A percentile compares a stretch with the other conserved stretches of the same genome.
Conservation (phyloP, 2,329 filamentous ascomycete species). For the Diaporthe nobilis region DNA sequence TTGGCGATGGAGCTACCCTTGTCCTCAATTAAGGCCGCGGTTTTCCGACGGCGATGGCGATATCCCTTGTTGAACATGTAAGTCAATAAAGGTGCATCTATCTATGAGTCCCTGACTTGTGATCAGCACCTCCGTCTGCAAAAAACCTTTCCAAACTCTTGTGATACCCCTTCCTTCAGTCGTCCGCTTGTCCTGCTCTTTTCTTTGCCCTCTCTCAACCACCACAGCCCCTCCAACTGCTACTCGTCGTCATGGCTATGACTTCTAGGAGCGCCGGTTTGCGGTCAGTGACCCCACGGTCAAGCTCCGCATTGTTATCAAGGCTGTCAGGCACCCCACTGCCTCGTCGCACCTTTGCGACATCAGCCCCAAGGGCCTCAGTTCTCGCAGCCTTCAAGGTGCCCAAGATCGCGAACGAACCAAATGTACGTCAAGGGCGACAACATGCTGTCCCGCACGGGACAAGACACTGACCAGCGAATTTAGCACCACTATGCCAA, state of each 20-base stretch:
- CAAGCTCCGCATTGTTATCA: slow-evolving; percentile 23
- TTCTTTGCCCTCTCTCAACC: background rate
- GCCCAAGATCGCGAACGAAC: slow-evolving; percentile 90
- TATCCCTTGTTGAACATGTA: slow-evolving; percentile 19
- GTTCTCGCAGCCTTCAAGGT: slow-evolving; percentile 89
- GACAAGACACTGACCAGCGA: slow-evolving; percentile 15
- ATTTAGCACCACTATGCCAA: slow-evolving; percentile 88
- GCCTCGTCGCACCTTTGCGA: slow-evolving; percentile 46
- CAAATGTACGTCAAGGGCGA: slow-evolving; percentile 78
- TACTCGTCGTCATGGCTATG: slow-evolving; percentile 21
- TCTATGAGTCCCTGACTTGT: background rate
- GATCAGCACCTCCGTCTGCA: background rate
- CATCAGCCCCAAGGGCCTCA: slow-evolving; percentile 55
- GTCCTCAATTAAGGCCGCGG: slow-evolving; percentile 35
- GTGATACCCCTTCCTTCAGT: slow-evolving; percentile 28
- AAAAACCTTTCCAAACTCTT: background rate
- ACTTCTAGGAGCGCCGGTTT: slow-evolving; percentile 40
- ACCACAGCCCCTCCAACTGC: background rate
- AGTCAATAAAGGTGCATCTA: slow-evolving; percentile 22
- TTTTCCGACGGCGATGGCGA: slow-evolving; percentile 22
- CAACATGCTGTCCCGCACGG: background rate
- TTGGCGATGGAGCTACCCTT: slow-evolving; percentile 30
- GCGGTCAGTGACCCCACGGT: slow-evolving; percentile 35
- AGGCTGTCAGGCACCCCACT: slow-evolving; percentile 31
- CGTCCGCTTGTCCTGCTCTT: background rate